Conservation (phyloP, 768 basidiomycete species). For the Myochromella boudieri region DNA sequence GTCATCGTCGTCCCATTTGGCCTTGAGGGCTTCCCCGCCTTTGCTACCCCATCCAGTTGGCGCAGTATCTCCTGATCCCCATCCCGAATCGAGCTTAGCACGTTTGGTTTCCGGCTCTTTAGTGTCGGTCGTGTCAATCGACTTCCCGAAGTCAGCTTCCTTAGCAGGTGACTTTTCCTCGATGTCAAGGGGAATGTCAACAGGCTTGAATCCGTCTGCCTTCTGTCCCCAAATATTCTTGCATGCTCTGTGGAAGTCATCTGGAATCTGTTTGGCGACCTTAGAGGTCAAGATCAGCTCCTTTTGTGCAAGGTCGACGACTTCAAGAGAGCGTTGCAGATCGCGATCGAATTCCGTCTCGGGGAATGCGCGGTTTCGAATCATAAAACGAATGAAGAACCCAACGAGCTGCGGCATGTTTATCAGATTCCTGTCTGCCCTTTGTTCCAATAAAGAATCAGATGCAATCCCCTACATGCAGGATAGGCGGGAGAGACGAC, state of each 20-base stretch:
- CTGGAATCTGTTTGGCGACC: conserved; percentile 47
- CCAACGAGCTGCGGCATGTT: conserved; percentile 52
- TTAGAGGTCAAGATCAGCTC: conserved; percentile 52
- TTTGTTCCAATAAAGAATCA: too few relatives aligned
- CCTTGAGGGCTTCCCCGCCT: too few relatives aligned
- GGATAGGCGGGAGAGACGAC: conserved; percentile 1
- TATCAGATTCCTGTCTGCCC: conserved; percentile 46
- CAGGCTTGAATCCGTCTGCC: conserved; percentile 37
- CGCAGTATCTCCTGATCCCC: too few relatives aligned
- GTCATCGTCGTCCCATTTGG: conserved; percentile 3
- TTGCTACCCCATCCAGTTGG: too few relatives aligned
- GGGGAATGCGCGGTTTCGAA: conserved; percentile 53
- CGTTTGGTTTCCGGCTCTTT: conserved; percentile 16
- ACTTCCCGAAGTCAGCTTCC: conserved; percentile 1
- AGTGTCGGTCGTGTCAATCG: background rate
- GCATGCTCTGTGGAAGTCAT: conserved; percentile 50
- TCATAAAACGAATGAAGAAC: conserved; percentile 63
- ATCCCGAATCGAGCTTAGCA: conserved; percentile 14
- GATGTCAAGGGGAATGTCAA: conserved; percentile 11
- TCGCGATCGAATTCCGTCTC: conserved; percentile 45
- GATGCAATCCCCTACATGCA: too few relatives aligned
- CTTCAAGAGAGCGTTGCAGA: conserved; percentile 44
- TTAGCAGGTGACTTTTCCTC: conserved; percentile 14
- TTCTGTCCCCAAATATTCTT: conserved; percentile 48
- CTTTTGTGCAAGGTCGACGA: conserved; percentile 39